Conservation (phyloP, 2,329 filamentous ascomycete species). For the Fusarium tanahbumbuense region DNA sequence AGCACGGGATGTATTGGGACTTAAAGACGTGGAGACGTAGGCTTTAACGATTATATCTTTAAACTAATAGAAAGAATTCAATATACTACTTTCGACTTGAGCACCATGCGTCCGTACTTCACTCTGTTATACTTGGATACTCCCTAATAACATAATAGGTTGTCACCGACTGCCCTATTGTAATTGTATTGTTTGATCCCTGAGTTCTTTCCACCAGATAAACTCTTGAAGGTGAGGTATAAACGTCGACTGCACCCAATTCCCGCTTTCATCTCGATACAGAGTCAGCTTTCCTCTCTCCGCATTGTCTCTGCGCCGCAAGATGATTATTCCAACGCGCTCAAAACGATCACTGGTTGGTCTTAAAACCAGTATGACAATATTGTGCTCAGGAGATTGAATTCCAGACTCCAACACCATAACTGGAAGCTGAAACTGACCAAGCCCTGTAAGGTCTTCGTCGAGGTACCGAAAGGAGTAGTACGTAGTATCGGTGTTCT, state of each 20-base stretch:
- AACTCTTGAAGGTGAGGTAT: too few relatives aligned
- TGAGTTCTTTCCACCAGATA: accelerated
- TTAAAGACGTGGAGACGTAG: background rate
- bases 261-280: background rate
- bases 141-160: accelerated
- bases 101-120: background rate
- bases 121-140: too few relatives aligned
- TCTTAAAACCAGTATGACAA: background rate
- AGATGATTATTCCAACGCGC: background rate
- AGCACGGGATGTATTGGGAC: conserved; percentile 6
- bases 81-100: accelerated
- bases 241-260: accelerated
- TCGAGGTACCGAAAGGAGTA: background rate
- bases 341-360: too few relatives aligned
- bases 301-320: accelerated
- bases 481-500: accelerated
- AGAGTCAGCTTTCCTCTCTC: background rate
- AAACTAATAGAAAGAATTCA: too few relatives aligned
- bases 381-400: too few relatives aligned
- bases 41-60: accelerated
- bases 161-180: background rate
- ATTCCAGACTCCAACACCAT: too few relatives aligned
- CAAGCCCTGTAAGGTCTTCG: accelerated
- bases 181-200: accelerated
- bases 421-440: background rate